Evolutionary conservation across 2,329 filamentous ascomycete genomes (phyloP), one percentile per base, ranked within the genome.

Genomic region (Talaromyces atroroseus): DNA sequence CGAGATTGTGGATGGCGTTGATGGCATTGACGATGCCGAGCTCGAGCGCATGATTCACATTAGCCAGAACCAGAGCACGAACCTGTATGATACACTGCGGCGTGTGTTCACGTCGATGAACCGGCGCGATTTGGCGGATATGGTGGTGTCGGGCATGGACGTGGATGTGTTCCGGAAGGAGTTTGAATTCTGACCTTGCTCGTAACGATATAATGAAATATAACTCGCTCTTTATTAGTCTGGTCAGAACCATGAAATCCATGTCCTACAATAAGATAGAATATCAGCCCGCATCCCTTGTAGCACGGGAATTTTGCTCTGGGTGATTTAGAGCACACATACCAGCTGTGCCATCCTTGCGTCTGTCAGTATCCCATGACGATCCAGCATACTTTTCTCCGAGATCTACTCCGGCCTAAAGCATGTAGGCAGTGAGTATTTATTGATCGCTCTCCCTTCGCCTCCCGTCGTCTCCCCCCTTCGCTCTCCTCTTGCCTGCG

Each of bases 81-180:
- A 96, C 66, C 77, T 99, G 58, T 96, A 96, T 72, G 95, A 99
- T 72, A 99, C 95, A 12, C 77, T 99, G 60, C 79, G 92, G 60
- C 80, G 95, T 59, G 94, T 97, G n/a, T 97, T 99, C 73, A 92
- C 86, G 10, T 90, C 95, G 76, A 97, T 99, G 94, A 88, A 88
- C 2, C 78, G 94, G 57, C 79, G 90, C 56, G 94, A 99, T 74
- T 71, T 99, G 68, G 88, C 88, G 2, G 92, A 97, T 70, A 82
- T 86, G 76, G 94, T 96, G 5, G 86, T 92, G 12, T 84, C 86
- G 1, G 92, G 92, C 24, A 92, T 99, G 77, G 90, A 97, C 75
- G 86, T 96, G 24, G 90, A 94, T 67, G 78, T 85, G 40, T 95
- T 99, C 79, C 84, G 91, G 66, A 84, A 85, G 57, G 91, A 96